Percentiles rank a stretch among this genome's conserved stretches.
phyloP scores from a whole-genome alignment of 495 filamentous ascomycete species.

The Talaromyces trachyspermus region DNA sequence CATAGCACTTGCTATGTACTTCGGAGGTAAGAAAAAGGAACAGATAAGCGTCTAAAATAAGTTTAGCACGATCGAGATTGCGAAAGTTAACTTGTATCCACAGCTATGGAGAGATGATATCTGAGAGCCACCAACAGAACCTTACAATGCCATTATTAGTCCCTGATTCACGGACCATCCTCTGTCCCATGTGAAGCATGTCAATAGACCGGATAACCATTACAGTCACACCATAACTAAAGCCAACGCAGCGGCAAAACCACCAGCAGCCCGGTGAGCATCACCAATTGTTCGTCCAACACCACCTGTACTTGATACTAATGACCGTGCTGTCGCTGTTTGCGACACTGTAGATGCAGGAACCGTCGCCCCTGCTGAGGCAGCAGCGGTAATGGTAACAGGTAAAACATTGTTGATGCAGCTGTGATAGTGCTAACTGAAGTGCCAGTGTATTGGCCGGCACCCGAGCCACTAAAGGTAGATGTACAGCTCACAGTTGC shows the following conservation, averaged over 20 bases:
- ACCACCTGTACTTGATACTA: background rate
- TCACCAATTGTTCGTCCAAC: background rate
- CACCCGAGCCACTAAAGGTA: background rate
- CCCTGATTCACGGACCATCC: no score
- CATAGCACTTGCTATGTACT: no score
- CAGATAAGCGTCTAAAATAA: no score
- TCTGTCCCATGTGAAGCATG: no score
- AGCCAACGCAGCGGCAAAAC: background rate
- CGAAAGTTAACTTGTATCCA: no score
- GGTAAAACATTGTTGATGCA: background rate
- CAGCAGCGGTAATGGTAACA: background rate
- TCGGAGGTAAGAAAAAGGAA: no score
- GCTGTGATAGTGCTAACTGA: background rate
- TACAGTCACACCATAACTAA: no score
- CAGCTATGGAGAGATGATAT: no score
- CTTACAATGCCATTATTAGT: no score
- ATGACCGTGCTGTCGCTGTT: background rate
- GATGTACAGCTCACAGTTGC: background rate
- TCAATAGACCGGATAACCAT: no score
- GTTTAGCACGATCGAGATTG: no score
- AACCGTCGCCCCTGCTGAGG: background rate
- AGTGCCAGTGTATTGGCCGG: background rate
- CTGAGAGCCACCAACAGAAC: no score
- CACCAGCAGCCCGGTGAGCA: background rate
- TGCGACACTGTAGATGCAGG: background rate